Base-by-base conservation (phyloP, 2,329 filamentous ascomycete species). In the Ceratocystis destructans region DNA sequence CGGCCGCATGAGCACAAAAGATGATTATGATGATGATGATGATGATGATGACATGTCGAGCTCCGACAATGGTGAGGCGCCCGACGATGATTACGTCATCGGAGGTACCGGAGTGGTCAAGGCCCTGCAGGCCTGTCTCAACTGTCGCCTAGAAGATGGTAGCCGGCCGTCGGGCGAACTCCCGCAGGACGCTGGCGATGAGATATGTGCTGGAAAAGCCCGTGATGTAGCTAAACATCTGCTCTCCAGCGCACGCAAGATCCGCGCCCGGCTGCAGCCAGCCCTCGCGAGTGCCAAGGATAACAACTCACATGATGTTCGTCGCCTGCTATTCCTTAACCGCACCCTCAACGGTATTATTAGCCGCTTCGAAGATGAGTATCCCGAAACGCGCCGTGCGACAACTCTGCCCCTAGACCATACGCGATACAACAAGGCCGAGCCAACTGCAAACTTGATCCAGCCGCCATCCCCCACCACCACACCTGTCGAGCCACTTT, bases 51-150 rank as follows among this genome's bases (percentile, higher is more conserved):
- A 84, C 55, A 84, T 87, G 2, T 48, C 61, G 7, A 20, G 10
- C 4, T 45, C 63, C 6, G 63, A 65, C 44, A 62, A 59, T 64
- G 61, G 59, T 4, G 80, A 86, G 10, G 87, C 90, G 5, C 89
- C 91, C 0, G 90, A 96, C 70, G 88, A 96, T 67, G 90, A 96
- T 74, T 97, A 97, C 75, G 91, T 97, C 57, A 94, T 97, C 71
- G 92, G 93, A 22, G 93, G 93, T 17, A 96, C 91, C 0, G 94
- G 93, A 31, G 90, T 99, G 1, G 93, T 96, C 62, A 96, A 96
- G 76, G 94, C 94, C 3, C 79, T 99, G 59, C 87, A 90, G 65
- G 95, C 95, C 71, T 96, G 92, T 72, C 79, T 99, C 62, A 95
- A 96, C 73, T 85, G 89, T 68, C 82, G 83, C 65, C 73, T 75